Percentiles rank a stretch among this genome's conserved stretches.
phyloP scores from a whole-genome alignment of 306 rosid genomes.

The Echinosophora koreensis region DNA sequence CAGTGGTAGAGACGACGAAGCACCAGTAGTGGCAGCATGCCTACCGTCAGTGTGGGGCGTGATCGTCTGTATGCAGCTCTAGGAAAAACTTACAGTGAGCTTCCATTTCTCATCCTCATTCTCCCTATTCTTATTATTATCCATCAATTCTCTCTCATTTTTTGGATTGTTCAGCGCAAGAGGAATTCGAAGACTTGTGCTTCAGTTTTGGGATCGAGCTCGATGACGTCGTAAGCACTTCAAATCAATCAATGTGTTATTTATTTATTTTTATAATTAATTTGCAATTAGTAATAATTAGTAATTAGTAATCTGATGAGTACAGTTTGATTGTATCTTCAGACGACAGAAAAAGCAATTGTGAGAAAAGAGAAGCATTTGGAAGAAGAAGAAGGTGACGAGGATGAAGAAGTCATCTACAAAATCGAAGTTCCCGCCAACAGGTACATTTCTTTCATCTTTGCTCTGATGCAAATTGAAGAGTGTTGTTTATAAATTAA shows the following conservation, averaged over 20 bases:
- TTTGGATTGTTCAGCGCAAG: slow-evolving; percentile 65
- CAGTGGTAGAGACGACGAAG: too few relatives aligned
- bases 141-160: neutral
- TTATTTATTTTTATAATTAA: neutral
- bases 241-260: neutral
- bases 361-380: slow-evolving; percentile 85
- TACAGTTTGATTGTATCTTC: slow-evolving; percentile 4
- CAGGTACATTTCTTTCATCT: slow-evolving; percentile 50
- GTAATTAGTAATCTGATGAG: slow-evolving; percentile 19
- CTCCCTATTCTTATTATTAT: neutral
- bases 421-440: slow-evolving; percentile 92
- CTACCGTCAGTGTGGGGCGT: slow-evolving; percentile 86
- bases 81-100: slow-evolving; percentile 81
- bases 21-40: too few relatives aligned
- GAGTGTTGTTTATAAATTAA: neutral
- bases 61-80: slow-evolving; percentile 82
- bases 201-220: slow-evolving; percentile 94
- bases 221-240: slow-evolving; percentile 80
- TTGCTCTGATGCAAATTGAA: neutral
- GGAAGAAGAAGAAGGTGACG: slow-evolving; percentile 54
- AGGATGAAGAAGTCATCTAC: slow-evolving; percentile 58
- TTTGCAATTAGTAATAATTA: neutral
- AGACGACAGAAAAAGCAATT: slow-evolving; percentile 95
- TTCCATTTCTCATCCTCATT: neutral
- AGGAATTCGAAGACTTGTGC: slow-evolving; percentile 89